Evolutionary conservation across 805 yeast genomes (phyloP).

Genomic region (Lachancea mirantina): DNA sequence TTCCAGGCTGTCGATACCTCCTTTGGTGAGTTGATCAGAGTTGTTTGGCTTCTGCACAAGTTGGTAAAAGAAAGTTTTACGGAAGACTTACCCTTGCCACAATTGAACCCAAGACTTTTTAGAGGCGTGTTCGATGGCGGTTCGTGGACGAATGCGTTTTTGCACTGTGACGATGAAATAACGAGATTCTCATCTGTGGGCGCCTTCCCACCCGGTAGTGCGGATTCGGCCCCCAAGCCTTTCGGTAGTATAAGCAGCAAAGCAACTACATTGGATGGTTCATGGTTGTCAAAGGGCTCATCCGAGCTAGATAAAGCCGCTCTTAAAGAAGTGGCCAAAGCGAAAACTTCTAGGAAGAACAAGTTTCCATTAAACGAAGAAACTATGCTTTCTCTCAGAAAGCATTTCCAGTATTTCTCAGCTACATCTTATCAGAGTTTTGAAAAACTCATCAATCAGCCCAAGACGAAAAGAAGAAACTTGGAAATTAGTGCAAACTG

Average conservation of each 20-base stretch:
- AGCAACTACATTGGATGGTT: conserved; percentile 6
- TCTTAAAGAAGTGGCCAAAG: conserved; percentile 1
- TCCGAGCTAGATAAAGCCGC: conserved; percentile 2
- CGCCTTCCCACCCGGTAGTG: conserved; percentile 1
- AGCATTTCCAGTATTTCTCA: conserved; percentile 10
- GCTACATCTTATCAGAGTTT: conserved; percentile 13
- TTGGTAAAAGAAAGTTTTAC: conserved; percentile 21
- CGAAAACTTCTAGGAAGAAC: conserved; percentile 2
- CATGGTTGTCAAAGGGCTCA: conserved; percentile 3
- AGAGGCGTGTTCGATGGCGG: conserved; percentile 66
- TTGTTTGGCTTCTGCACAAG: conserved; percentile 25
- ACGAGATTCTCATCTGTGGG: conserved; percentile 2
- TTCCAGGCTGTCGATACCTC: conserved; percentile 19
- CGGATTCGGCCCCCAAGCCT: neutral
- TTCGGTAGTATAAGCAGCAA: conserved; percentile 9
- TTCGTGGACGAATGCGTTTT: conserved; percentile 63
- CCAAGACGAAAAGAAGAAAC: conserved; percentile 13
- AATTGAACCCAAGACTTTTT: conserved; percentile 62
- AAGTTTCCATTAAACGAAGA: conserved; percentile 24
- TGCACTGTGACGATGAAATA: neutral
- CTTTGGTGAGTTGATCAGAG: conserved; percentile 27
- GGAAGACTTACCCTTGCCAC: conserved; percentile 41
- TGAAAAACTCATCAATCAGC: conserved; percentile 18
- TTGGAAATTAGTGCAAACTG: conserved; percentile 25
- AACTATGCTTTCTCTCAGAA: conserved; percentile 21